Evolutionary conservation across 2,329 filamentous ascomycete species (phyloP), one percentile per base, ranked within the genome.

Genomic region (Fusarium compactum): DNA sequence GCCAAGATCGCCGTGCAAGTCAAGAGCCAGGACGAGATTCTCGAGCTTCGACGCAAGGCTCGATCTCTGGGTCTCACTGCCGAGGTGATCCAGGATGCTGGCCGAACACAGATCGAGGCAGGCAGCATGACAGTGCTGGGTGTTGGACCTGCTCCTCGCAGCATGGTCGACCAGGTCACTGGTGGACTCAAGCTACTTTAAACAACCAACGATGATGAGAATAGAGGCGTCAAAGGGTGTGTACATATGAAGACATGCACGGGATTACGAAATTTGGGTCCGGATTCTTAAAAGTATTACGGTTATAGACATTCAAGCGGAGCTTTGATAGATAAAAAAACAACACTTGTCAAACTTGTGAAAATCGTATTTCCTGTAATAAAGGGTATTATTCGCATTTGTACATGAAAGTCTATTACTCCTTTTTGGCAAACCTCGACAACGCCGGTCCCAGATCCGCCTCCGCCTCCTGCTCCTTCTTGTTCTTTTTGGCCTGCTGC

Each of bases 51-150:
- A 82, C 92, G 90, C 57, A 90, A 91, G 79, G 96, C 96, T 5
- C 86, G 93, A 68, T 93, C 91, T 78, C 79, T 98, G 62, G 95
- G 96, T 2, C 81, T 99, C 63, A 95, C 94, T 65, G 94, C 95
- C 56, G 92, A 95, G 79, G 90, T 97, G 56, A 95, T 99, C 72
- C 91, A 93, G 76, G 96, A 99, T 82, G 96, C 96, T n/a, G 96
- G 96, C 16, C 89, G 96, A 67, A 99, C 96, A 47, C 96, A 99
- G 87, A 98, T 99, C 80, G 95, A 94, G 55, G 90, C 92, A 45
- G 95, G 96, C 20, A 98, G 94, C 80, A 87, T 93, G 79, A 99
- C 96, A 1, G 96, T 99, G 44, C 84, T 99, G 54, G 96, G 96
- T 1, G 90, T 95, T 56, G 90, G 90, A 0, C 90, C 90, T 4